Percentiles rank a stretch among this genome's conserved stretches.
These are phyloP conservation scores for Peterozyma xylosa DNA, from an alignment of 805 yeast species.

Conservation along the genomic window DNA sequence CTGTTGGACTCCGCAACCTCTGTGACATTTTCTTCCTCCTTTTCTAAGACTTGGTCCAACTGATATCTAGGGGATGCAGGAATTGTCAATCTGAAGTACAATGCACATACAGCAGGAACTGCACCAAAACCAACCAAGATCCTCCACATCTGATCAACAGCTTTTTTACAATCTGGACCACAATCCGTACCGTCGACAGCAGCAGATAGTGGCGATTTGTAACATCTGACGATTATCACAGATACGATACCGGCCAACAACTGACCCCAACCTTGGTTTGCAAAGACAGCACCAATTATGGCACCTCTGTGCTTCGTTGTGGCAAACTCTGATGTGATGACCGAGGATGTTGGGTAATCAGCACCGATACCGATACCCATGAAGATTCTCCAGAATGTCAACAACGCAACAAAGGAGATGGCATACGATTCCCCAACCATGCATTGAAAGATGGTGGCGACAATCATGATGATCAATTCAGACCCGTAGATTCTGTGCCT, in stretches of 20 bases:
- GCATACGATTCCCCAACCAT: slow-evolving; percentile 57
- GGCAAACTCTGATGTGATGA: slow-evolving; percentile 75
- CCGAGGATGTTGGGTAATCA: slow-evolving; percentile 82
- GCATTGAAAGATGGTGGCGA: slow-evolving; percentile 65
- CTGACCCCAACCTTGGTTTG: slow-evolving; percentile 90
- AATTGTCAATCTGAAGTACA: slow-evolving; percentile 77
- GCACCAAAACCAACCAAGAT: slow-evolving; percentile 72
- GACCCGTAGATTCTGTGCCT: slow-evolving; percentile 73
- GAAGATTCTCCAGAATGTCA: slow-evolving; percentile 62
- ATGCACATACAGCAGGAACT: slow-evolving; percentile 68
- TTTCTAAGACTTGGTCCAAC: slow-evolving; percentile 40
- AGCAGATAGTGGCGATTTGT: slow-evolving; percentile 43
- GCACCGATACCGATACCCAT: slow-evolving; percentile 92
- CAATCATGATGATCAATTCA: slow-evolving; percentile 69
- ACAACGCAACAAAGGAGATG: slow-evolving; percentile 57
- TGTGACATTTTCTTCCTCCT: slow-evolving; percentile 39
- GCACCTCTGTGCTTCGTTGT: slow-evolving; percentile 91
- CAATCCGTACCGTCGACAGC: slow-evolving; percentile 50
- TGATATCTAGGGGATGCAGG: slow-evolving; percentile 78
- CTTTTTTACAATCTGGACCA: slow-evolving; percentile 51
- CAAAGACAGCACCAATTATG: slow-evolving; percentile 81
- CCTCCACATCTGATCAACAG: slow-evolving; percentile 85
- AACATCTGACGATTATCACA: slow-evolving; percentile 58
- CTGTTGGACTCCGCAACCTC: slow-evolving; percentile 34
- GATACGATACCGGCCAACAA: slow-evolving; percentile 70